These are phyloP conservation scores for Phaeosphaeria sp. DNA, from an alignment of 2,329 filamentous ascomycete genomes.

Conservation along the genomic window DNA sequence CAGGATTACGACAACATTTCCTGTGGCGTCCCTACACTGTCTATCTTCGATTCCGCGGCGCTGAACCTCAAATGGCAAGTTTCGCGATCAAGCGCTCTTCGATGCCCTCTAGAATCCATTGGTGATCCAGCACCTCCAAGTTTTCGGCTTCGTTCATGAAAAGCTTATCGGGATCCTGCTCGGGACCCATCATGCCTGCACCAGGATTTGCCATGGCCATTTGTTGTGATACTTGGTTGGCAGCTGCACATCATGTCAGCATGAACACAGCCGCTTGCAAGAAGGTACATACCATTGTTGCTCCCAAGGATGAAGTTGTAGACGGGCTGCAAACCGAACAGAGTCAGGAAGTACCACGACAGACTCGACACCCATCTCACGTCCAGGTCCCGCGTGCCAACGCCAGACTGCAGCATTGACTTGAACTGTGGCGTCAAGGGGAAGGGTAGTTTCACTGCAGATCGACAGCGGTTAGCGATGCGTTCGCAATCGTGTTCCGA, in stretches of 20 bases:
- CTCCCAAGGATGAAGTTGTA: conserved; percentile 97
- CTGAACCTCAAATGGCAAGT: conserved; percentile 29
- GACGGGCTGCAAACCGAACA: conserved; percentile 95
- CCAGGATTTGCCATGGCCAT: conserved; percentile 78
- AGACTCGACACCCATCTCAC: conserved; percentile 98
- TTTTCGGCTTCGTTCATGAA: conserved; percentile 95
- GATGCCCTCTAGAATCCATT: conserved; percentile 86
- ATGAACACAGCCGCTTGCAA: neutral
- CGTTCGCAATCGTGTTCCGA: conserved; percentile 5
- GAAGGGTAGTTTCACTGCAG: conserved; percentile 89
- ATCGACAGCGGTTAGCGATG: conserved; percentile 22
- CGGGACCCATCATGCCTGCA: conserved; percentile 85
- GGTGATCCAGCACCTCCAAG: conserved; percentile 91
- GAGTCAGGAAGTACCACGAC: conserved; percentile 98
- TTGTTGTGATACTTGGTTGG: conserved; percentile 87
- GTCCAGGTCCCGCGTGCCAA: conserved; percentile 94
- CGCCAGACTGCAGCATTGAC: conserved; percentile 97
- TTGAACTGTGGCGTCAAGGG: conserved; percentile 99
- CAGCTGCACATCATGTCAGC: conserved; percentile 65
- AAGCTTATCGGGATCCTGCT: conserved; percentile 93
- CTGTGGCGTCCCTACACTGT: conserved; percentile 11
- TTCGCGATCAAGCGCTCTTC: conserved; percentile 78
- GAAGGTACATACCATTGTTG: conserved; percentile 78
- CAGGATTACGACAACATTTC: conserved; percentile 7
- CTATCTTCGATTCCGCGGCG: conserved; percentile 9